These are phyloP conservation scores for Cryptosporidium ubiquitum DNA, from an alignment of 169 alveolate species.

Conservation along the genomic window DNA sequence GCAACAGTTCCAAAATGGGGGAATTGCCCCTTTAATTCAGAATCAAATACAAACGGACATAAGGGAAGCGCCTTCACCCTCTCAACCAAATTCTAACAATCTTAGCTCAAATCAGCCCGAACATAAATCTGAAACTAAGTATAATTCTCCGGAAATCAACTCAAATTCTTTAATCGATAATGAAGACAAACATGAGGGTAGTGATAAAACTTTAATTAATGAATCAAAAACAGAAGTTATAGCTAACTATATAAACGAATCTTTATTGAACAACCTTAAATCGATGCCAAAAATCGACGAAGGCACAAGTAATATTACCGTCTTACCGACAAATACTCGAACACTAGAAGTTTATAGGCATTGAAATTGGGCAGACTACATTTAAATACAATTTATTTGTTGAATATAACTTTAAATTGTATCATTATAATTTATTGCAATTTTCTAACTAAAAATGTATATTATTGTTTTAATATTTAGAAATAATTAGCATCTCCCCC, in stretches of 20 bases:
- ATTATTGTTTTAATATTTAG: constrained; percentile 18
- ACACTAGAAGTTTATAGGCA: constrained; percentile 6
- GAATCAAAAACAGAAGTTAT: not conserved
- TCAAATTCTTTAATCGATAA: not conserved
- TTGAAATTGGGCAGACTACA: not conserved
- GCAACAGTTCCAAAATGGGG: constrained; percentile 31
- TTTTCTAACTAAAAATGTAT: not conserved
- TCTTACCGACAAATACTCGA: not conserved
- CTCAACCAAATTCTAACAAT: not conserved
- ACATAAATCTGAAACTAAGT: not conserved
- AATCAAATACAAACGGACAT: not conserved
- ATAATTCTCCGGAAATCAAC: constrained; percentile 5
- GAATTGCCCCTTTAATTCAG: constrained; percentile 14
- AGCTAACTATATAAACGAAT: not conserved
- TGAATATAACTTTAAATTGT: constrained; percentile 1
- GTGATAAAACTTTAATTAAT: not conserved
- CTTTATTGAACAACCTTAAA: not conserved
- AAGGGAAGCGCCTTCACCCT: not conserved
- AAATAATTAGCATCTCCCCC: not conserved
- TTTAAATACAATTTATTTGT: not conserved
- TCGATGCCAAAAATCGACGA: not conserved
- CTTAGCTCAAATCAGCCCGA: not conserved
- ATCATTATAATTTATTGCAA: constrained; percentile 19
- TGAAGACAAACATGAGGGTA: not conserved
- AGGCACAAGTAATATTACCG: not conserved